phyloP scores from a whole-genome alignment of 495 filamentous ascomycete species.

The Daldinia childiae region DNA sequence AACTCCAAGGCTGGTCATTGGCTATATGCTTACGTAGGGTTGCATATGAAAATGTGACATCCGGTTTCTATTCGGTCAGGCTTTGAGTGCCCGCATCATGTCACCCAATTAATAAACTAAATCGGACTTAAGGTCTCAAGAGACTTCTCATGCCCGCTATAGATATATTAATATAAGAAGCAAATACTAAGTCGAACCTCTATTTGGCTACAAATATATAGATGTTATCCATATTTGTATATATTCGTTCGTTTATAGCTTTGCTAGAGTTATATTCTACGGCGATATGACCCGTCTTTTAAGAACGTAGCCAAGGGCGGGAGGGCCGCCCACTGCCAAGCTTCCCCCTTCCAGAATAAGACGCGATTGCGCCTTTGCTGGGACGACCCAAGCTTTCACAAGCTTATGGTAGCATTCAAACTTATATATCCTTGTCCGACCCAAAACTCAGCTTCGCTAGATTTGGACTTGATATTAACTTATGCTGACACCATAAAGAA shows the following conservation, averaged over 20 bases:
- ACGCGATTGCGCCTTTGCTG: conserved; percentile 6
- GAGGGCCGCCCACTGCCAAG: conserved; percentile 23
- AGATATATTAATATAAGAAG: background rate
- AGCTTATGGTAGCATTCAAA: conserved; percentile 28
- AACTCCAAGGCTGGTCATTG: background rate
- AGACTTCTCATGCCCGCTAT: background rate
- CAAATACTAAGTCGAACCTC: background rate
- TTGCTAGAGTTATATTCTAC: background rate
- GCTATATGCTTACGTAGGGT: background rate
- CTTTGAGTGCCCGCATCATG: background rate
- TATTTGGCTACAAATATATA: background rate
- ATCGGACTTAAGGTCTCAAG: background rate
- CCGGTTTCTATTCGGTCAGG: background rate
- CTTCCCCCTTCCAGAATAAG: conserved; percentile 9
- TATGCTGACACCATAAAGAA: conserved; percentile 27
- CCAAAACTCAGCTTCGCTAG: conserved; percentile 30
- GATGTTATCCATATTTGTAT: background rate
- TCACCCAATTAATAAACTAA: conserved; percentile 6
- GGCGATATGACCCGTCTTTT: background rate
- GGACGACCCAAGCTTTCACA: conserved; percentile 14
- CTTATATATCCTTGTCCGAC: conserved; percentile 13
- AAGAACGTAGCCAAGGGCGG: conserved; percentile 8
- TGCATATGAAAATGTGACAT: background rate
- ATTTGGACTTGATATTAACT: conserved; percentile 19
- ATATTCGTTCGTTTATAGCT: background rate